Conservation (phyloP, 306 rosid species). For the Ceratonia siliqua region DNA sequence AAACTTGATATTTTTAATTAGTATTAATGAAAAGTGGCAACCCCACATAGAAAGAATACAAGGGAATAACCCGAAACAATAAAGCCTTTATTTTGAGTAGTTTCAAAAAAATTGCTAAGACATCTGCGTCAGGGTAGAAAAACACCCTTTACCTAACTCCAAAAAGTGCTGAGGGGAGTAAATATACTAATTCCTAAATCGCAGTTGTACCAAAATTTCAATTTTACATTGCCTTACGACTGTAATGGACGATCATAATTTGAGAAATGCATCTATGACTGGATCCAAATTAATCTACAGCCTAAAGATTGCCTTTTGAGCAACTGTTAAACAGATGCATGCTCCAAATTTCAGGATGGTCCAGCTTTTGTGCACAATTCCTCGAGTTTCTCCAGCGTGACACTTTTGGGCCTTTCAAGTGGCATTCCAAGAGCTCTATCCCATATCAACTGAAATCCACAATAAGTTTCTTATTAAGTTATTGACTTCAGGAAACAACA, state of each 20-base stretch:
- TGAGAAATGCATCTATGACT: not conserved
- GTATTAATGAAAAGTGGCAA: not conserved
- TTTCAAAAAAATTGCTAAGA: constrained; percentile 17
- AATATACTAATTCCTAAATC: not conserved
- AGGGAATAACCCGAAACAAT: constrained; percentile 23
- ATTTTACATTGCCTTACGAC: no score
- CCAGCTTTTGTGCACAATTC: constrained; percentile 19
- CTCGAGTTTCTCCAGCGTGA: constrained; percentile 50
- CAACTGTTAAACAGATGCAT: not conserved
- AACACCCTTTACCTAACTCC: constrained; percentile 38
- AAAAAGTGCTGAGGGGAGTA: constrained; percentile 7
- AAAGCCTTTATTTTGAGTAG: constrained; percentile 38
- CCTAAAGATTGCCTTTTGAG: not conserved
- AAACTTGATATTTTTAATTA: constrained; percentile 1
- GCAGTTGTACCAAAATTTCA: no score
- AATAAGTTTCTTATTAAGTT: not conserved
- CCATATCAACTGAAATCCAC: constrained; percentile 51
- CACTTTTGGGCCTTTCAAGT: constrained; percentile 52
- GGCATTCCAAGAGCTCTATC: constrained; percentile 55
- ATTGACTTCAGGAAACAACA: not conserved
- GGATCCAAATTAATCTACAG: no score
- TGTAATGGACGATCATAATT: no score
- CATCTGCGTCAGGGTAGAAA: constrained; percentile 2
- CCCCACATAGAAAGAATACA: constrained; percentile 25
- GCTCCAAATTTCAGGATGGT: constrained; percentile 26